A percentile compares a stretch with the other conserved stretches of the same genome.
Conservation (phyloP, 345 rosid genomes). For the Euphorbia pulcherrima region DNA sequence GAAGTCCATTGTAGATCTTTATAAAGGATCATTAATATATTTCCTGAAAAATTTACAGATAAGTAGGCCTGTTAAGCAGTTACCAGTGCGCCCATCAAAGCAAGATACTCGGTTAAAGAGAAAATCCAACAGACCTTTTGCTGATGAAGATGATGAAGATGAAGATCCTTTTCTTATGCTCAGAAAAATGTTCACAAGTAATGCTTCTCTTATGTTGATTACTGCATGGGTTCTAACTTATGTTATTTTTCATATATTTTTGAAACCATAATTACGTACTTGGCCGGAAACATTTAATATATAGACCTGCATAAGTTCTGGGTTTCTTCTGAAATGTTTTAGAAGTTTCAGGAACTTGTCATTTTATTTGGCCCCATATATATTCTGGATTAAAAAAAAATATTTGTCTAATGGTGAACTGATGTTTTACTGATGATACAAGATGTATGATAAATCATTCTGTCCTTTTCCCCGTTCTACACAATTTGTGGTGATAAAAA, state of each 20-base stretch:
- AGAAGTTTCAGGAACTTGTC: too few species aligned
- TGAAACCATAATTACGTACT: neutral
- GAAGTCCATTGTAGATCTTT: neutral
- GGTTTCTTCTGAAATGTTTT: neutral
- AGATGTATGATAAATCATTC: neutral
- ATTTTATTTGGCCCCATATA: too few species aligned
- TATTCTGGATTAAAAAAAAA: too few species aligned
- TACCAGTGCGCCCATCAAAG: constrained; percentile 26
- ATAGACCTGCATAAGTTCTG: neutral
- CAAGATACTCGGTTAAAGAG: constrained; percentile 51
- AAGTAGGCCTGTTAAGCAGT: constrained; percentile 42
- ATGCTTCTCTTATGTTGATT: neutral
- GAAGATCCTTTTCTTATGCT: constrained; percentile 44
- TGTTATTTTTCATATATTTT: neutral
- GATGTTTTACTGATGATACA: neutral
- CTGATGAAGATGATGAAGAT: constrained; percentile 42
- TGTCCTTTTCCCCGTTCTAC: neutral
- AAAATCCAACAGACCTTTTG: constrained; percentile 35
- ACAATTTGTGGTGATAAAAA: neutral
- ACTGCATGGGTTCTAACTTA: neutral
- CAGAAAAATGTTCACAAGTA: constrained; percentile 62
- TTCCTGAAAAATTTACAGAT: constrained; percentile 27
- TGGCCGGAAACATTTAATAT: neutral
- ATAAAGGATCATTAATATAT: neutral
- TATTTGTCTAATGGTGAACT: neutral